phyloP scores from a whole-genome alignment of 2,329 filamentous ascomycete species.

The Ophiocordyceps camponoti-floridani region DNA sequence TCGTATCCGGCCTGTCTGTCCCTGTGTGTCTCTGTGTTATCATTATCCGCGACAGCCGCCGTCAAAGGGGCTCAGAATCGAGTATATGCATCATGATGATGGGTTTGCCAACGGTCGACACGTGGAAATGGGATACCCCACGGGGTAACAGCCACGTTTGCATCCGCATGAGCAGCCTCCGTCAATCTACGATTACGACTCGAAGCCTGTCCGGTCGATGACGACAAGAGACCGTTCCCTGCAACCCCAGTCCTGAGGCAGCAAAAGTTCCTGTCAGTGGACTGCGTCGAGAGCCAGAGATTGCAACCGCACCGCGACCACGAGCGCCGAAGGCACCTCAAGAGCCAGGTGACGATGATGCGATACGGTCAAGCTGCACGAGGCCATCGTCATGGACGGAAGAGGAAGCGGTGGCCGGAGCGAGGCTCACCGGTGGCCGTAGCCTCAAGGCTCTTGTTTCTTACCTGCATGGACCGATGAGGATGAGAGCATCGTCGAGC shows the following conservation, averaged over 20 bases:
- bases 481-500: too few relatives aligned
- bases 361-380: too few relatives aligned
- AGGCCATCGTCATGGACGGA: not conserved
- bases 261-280: slow-evolving; percentile 8
- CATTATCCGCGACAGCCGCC: too few relatives aligned
- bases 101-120: too few relatives aligned
- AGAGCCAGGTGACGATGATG: not conserved
- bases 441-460: too few relatives aligned
- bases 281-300: slow-evolving; percentile 1
- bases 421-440: too few relatives aligned
- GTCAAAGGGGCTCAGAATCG: too few relatives aligned
- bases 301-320: slow-evolving; percentile 1
- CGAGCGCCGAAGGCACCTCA: not conserved
- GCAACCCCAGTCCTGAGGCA: slow-evolving; percentile 4
- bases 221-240: slow-evolving; percentile 2
- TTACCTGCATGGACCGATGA: too few relatives aligned
- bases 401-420: not conserved
- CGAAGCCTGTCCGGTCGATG: not conserved
- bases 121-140: slow-evolving; percentile 4
- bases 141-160: slow-evolving; percentile 3
- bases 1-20: too few relatives aligned
- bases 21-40: too few relatives aligned
- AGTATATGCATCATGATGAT: too few relatives aligned
- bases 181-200: not conserved
- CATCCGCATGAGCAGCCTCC: slow-evolving; percentile 1